Percentiles rank a stretch among this genome's conserved stretches.
phyloP scores from a whole-genome alignment of 805 yeast species.

The Yarrowia yakushimensis region DNA sequence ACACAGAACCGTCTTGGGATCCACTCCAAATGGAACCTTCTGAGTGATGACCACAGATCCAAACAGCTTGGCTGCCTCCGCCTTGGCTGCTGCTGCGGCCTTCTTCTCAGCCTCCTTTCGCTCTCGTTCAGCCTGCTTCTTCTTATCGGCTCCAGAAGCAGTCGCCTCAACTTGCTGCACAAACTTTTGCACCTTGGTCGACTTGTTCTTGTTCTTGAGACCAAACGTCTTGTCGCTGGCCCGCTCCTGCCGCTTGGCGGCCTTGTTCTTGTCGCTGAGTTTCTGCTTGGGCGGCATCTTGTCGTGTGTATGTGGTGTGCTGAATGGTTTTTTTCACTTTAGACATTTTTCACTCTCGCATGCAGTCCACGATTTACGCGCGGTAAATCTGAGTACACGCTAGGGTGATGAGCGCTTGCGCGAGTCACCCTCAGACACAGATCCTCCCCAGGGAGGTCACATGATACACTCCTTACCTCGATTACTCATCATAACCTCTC shows the following conservation, averaged over 20 bases:
- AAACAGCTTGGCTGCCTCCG: constrained; percentile 77
- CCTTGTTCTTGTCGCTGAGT: constrained; percentile 53
- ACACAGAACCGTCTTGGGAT: constrained; percentile 91
- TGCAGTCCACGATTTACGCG: constrained; percentile 3
- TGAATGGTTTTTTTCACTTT: constrained; percentile 1
- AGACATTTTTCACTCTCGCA: constrained; percentile 17
- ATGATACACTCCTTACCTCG: no score
- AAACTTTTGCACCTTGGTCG: constrained; percentile 78
- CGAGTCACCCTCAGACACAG: no score
- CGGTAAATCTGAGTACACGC: no score
- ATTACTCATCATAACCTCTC: no score
- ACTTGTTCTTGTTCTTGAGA: constrained; percentile 89
- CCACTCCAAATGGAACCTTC: constrained; percentile 94
- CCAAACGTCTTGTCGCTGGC: constrained; percentile 91
- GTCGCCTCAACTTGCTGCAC: constrained; percentile 63
- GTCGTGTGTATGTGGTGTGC: background rate
- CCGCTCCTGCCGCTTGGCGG: constrained; percentile 54
- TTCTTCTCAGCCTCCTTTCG: constrained; percentile 74
- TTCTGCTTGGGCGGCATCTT: constrained; percentile 51
- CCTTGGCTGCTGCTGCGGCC: constrained; percentile 84
- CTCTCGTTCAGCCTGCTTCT: constrained; percentile 70
- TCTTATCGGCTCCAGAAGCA: constrained; percentile 53
- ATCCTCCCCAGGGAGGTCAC: no score
- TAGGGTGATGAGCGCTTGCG: no score
- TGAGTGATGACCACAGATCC: constrained; percentile 64